Evolutionary conservation across 768 basidiomycete genomes (phyloP), one percentile per base, ranked within the genome.

Genomic region (Termitomyces sp.): DNA sequence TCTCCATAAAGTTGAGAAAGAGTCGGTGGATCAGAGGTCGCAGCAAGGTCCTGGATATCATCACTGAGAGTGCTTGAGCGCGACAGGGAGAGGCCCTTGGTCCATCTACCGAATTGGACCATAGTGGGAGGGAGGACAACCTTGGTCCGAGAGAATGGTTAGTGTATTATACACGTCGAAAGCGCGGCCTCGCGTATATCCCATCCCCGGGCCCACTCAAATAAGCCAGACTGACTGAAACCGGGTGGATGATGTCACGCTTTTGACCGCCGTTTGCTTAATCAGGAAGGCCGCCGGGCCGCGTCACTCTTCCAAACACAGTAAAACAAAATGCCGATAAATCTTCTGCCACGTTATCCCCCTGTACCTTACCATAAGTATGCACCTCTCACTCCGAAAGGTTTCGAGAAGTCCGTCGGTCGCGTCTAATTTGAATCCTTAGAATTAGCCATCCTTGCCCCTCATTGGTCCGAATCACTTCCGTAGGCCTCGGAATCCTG

Each of bases 1-100:
- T 78, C 72, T 32, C 61, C 66, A 66, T 75, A 75, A 28, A 79
- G 71, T 11, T 62, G 63, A 53, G 72, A 66, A 52, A 78, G 58
- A 38, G 69, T 67, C 5, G 72, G 67, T 16, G 65, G 60, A 30
- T 62, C 60, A 2, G 59, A 46, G 18, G 54, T 28, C 14, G 51
- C 40, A 24, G 63, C 50, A 14, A 62, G 33, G 38, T 58, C 56
- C 40, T 52, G 56, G 4, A 62, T 52, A 49, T 66, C 63, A 22
- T 64, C 61, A 52, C 57, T 64, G 43, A 61, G 52, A 20, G 61
- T 46, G 41, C 56, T 59, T 16, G 61, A 48, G 28, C 53, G 55
- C 3, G 59, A 60, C 35, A 59, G 18, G 38, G 40, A 49, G 18
- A 56, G 52, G 11, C 55, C 43, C 22, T 51, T 62, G 14, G 36